Conservation (phyloP, 192 early-diverging fungal species). For the Spinellus fusiger region DNA sequence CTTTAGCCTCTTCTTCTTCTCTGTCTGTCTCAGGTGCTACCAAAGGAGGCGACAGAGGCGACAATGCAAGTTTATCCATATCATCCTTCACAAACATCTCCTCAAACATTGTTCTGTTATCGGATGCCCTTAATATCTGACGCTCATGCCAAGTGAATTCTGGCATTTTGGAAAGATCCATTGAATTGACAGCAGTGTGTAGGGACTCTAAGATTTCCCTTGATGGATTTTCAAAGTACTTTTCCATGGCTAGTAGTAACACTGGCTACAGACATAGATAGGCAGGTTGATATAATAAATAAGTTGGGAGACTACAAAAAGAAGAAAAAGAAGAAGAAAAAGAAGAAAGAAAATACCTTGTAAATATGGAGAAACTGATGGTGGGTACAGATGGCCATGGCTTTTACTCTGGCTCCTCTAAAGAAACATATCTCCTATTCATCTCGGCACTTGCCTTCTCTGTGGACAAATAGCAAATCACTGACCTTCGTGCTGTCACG, state of each 20-base stretch:
- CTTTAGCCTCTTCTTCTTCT: constrained; percentile 6
- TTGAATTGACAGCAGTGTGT: constrained; percentile 76
- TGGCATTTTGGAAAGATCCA: constrained; percentile 80
- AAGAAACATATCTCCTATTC: not conserved
- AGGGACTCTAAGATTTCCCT: constrained; percentile 71
- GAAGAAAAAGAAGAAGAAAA: not conserved
- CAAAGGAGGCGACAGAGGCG: not conserved
- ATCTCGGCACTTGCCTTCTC: not conserved
- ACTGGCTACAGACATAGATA: constrained; percentile 56
- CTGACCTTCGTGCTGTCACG: constrained; percentile 60
- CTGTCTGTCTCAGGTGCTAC: not conserved
- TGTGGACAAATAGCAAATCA: not conserved
- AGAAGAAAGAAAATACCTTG: constrained; percentile 54
- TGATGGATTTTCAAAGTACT: constrained; percentile 77
- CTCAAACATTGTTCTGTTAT: constrained; percentile 81
- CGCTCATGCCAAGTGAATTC: constrained; percentile 69
- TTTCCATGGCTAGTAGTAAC: constrained; percentile 84
- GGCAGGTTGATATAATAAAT: too few species aligned
- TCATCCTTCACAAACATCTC: constrained; percentile 59
- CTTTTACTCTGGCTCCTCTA: constrained; percentile 88
- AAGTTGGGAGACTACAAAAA: too few species aligned
- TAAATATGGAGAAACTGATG: constrained; percentile 92
- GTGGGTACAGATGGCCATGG: constrained; percentile 88
- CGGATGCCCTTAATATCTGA: constrained; percentile 77
- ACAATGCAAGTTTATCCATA: constrained; percentile 8